Conservation (phyloP, 1,139 yeast species). For the Suhomyces panamericanus region DNA sequence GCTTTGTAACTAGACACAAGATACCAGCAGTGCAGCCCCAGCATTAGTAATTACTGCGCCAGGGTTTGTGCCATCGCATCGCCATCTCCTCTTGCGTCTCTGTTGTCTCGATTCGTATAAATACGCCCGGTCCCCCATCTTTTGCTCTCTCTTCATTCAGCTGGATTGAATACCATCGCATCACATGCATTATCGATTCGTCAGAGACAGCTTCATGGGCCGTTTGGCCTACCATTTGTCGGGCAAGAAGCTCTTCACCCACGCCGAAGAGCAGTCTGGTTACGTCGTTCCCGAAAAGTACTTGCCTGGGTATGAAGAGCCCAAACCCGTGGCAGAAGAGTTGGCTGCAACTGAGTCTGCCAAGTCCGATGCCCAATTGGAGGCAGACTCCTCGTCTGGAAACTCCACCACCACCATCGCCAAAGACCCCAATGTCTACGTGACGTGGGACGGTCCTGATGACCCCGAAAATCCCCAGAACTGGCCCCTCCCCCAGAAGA, state of each 20-base stretch:
- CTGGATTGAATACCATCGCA: too few relatives aligned
- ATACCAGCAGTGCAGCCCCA: too few relatives aligned
- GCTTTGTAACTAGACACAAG: too few relatives aligned
- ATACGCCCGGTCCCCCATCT: too few relatives aligned
- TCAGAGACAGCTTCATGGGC: constrained; percentile 38
- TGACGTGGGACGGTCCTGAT: constrained; percentile 48
- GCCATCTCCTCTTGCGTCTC: too few relatives aligned
- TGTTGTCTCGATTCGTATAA: too few relatives aligned
- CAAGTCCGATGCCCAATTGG: too few relatives aligned
- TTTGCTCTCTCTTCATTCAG: too few relatives aligned
- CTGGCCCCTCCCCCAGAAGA: constrained; percentile 47
- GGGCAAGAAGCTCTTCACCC: constrained; percentile 27
- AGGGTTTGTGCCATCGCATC: too few relatives aligned
- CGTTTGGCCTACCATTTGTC: constrained; percentile 34
- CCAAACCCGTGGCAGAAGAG: neutral
- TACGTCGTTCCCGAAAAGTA: constrained; percentile 38
- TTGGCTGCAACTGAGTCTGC: too few relatives aligned
- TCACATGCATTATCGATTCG: constrained; percentile 16
- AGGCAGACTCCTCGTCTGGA: too few relatives aligned
- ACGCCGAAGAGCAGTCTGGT: constrained; percentile 34
- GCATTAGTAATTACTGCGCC: too few relatives aligned
- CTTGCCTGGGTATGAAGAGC: constrained; percentile 8
- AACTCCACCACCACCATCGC: neutral
- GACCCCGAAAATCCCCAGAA: constrained; percentile 62
- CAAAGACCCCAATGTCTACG: constrained; percentile 18